These are phyloP conservation scores for Sarocladiaceae sp. DNA, from an alignment of 2,329 filamentous ascomycete species.

Conservation along the genomic window DNA sequence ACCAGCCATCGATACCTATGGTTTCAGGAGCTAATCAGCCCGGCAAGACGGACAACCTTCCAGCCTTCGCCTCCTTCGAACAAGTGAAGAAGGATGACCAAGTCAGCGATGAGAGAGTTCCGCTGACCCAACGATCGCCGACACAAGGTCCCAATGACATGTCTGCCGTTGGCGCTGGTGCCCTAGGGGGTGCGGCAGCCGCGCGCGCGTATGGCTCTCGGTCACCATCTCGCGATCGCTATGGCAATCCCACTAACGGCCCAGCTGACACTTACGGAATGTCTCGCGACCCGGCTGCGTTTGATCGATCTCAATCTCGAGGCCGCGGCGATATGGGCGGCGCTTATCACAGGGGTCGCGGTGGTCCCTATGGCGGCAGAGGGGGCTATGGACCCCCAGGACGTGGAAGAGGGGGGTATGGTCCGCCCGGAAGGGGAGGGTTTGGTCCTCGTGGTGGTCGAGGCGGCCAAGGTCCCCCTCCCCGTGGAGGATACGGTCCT, in stretches of 20 bases:
- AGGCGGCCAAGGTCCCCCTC: slow-evolving; percentile 25
- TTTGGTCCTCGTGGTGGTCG: slow-evolving; percentile 34
- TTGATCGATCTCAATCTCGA: slow-evolving; percentile 43
- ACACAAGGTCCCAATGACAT: slow-evolving; percentile 24
- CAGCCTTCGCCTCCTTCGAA: slow-evolving; percentile 60
- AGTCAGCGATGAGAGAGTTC: slow-evolving; percentile 63
- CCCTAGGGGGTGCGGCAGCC: slow-evolving; percentile 11
- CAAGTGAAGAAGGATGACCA: slow-evolving; percentile 56
- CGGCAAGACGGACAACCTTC: slow-evolving; percentile 39
- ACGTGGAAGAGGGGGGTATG: slow-evolving; percentile 38
- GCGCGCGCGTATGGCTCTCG: slow-evolving; percentile 17
- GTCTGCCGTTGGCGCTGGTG: slow-evolving; percentile 26
- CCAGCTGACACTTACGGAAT: slow-evolving; percentile 38
- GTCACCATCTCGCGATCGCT: slow-evolving; percentile 52
- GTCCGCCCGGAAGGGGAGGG: slow-evolving; percentile 32
- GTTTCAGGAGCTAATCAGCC: slow-evolving; percentile 48
- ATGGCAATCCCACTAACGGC: slow-evolving; percentile 51
- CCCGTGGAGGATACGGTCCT: slow-evolving; percentile 24
- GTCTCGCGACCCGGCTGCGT: slow-evolving; percentile 39
- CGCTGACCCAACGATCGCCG: slow-evolving; percentile 52
- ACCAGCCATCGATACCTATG: slow-evolving; percentile 54
- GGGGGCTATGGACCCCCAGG: slow-evolving; percentile 40
- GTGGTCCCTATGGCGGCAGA: slow-evolving; percentile 40
- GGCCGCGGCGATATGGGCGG: slow-evolving; percentile 42
- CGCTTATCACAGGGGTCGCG: slow-evolving; percentile 37